phyloP scores from a whole-genome alignment of 129 eudicot genomes.

The Deinandra increscens region DNA sequence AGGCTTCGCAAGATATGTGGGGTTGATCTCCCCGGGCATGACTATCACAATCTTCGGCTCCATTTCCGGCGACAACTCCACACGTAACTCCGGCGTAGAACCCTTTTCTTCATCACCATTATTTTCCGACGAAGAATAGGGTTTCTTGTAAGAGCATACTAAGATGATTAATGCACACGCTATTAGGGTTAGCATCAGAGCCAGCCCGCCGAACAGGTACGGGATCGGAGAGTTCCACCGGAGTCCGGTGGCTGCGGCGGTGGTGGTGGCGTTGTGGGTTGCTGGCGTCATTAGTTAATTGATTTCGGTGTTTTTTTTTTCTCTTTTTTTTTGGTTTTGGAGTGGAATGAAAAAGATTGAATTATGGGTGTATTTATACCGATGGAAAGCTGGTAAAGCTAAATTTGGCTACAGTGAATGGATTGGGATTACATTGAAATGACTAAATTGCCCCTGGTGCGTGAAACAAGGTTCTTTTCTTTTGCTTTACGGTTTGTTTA shows the following conservation, averaged over 20 bases:
- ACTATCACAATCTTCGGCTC: slow-evolving; percentile 57
- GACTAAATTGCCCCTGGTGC: slow-evolving; percentile 35
- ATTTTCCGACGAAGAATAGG: slow-evolving; percentile 23
- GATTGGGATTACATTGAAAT: slow-evolving; percentile 27
- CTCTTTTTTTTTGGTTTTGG: slow-evolving; percentile 8
- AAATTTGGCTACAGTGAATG: slow-evolving; percentile 31
- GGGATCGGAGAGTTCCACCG: slow-evolving; percentile 60
- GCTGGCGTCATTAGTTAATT: slow-evolving; percentile 42
- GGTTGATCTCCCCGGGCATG: slow-evolving; percentile 69
- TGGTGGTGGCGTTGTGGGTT: slow-evolving; percentile 22
- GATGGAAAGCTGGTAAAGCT: slow-evolving; percentile 10
- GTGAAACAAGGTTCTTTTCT: slow-evolving; percentile 21
- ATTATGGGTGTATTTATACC: slow-evolving; percentile 36
- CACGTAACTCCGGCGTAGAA: slow-evolving; percentile 21
- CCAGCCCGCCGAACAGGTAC: slow-evolving; percentile 55
- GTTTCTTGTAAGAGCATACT: slow-evolving; percentile 46
- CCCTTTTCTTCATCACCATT: slow-evolving; percentile 27
- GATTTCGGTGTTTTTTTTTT: not conserved
- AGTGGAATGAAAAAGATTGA: slow-evolving; percentile 21
- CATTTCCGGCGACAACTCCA: slow-evolving; percentile 41
- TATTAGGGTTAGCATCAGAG: slow-evolving; percentile 47
- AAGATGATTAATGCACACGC: slow-evolving; percentile 55
- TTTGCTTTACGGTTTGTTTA: slow-evolving; percentile 45
- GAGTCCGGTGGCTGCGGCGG: slow-evolving; percentile 32
- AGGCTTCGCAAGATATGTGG: slow-evolving; percentile 63